phyloP scores from a whole-genome alignment of 495 filamentous ascomycete genomes.

The Hypoxylon fragiforme region DNA sequence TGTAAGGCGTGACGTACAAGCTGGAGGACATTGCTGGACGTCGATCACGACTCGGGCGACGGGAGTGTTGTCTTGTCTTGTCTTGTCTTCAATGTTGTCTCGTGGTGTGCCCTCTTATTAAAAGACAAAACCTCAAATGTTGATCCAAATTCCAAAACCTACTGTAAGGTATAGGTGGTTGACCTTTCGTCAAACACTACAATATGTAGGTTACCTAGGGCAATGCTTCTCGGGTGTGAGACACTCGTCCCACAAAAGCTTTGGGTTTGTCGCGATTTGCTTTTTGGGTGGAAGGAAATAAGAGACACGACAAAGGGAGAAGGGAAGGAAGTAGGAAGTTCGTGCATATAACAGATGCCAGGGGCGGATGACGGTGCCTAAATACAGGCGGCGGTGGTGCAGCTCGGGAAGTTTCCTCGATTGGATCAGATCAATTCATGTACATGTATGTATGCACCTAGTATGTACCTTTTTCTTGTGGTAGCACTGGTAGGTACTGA shows the following conservation, averaged over 20 bases:
- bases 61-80: conserved; percentile 1
- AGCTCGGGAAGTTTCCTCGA: conserved; percentile 21
- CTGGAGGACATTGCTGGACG: conserved; percentile 39
- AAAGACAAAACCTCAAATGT: conserved; percentile 1
- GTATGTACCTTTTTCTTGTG: no score
- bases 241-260: conserved; percentile 19
- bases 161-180: no score
- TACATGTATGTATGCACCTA: conserved; percentile 8
- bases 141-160: conserved; percentile 1
- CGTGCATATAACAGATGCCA: conserved; percentile 7
- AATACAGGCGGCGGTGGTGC: conserved; percentile 22
- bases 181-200: no score
- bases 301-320: conserved; percentile 19
- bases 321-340: conserved; percentile 11
- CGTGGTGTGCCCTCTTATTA: no score
- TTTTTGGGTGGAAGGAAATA: conserved; percentile 12
- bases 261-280: conserved; percentile 16
- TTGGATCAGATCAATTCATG: conserved; percentile 9
- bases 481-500: no score
- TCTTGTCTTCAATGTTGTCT: no score
- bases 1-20: conserved; percentile 37
- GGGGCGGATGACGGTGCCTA: conserved; percentile 28
- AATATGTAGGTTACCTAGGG: no score
- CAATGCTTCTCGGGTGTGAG: no score
- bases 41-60: not conserved